These are phyloP conservation scores for Dujonia santamariae DNA, from an alignment of 1,139 yeast species.

Conservation along the genomic window DNA sequence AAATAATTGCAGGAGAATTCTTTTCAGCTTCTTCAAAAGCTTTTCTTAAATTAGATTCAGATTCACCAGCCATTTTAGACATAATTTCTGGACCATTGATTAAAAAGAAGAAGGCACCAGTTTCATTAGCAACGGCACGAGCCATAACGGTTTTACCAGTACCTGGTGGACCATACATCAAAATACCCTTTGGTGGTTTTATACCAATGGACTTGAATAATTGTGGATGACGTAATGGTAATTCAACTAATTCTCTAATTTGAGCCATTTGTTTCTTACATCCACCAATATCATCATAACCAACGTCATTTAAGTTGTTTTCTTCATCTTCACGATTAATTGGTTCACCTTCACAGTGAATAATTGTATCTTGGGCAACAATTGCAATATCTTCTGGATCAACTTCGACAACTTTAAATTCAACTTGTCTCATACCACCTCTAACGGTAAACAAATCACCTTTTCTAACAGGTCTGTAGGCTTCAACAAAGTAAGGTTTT, in stretches of 20 bases:
- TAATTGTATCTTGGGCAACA: slow-evolving; percentile 97
- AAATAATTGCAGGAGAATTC: slow-evolving; percentile 95
- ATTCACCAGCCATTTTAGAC: slow-evolving; percentile 99
- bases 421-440: slow-evolving; percentile 99
- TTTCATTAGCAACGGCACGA: slow-evolving; percentile 98
- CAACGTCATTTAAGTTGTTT: slow-evolving; percentile 91
- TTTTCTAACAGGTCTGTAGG: slow-evolving; percentile 97
- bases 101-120: slow-evolving; percentile 97
- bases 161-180: slow-evolving; percentile 99
- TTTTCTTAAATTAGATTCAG: slow-evolving; percentile 94
- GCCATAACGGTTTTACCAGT: slow-evolving; percentile 99
- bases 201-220: slow-evolving; percentile 95
- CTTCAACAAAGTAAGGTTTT: slow-evolving; percentile 98
- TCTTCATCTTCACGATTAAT: slow-evolving; percentile 99
- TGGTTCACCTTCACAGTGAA: slow-evolving; percentile 99
- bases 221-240: slow-evolving; percentile 96
- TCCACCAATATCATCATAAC: slow-evolving; percentile 99
- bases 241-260: slow-evolving; percentile 93
- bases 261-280: slow-evolving; percentile 99
- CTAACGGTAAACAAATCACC: slow-evolving; percentile 96
- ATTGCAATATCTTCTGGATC: slow-evolving; percentile 98
- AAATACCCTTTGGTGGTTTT: slow-evolving; percentile 94
- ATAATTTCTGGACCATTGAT: slow-evolving; percentile 99
- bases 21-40: slow-evolving; percentile 99
- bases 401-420: slow-evolving; percentile 95